A percentile compares a stretch with the other conserved stretches of the same genome.
Conservation (phyloP, 305 asterid species). For the Withania somnifera region DNA sequence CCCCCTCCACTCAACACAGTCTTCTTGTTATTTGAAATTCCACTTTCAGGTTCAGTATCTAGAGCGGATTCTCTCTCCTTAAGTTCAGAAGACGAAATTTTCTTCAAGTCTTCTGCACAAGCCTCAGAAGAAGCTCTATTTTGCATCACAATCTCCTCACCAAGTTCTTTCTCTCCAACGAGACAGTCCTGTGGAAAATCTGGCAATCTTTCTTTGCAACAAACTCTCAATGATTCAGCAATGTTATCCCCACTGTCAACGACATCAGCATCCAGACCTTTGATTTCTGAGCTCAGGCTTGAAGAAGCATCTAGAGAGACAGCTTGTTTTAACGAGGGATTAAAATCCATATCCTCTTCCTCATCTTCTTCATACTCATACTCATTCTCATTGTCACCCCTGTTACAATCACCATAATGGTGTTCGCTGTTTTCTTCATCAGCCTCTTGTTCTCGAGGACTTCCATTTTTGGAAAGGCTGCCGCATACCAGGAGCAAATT, state of each 20-base stretch:
- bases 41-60: slow-evolving; percentile 28
- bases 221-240: slow-evolving; percentile 14
- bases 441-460: slow-evolving; percentile 21
- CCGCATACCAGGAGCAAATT: slow-evolving; percentile 15
- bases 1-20: slow-evolving; percentile 19
- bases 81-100: slow-evolving; percentile 2
- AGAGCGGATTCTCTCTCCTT: slow-evolving; percentile 18
- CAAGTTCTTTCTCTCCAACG: slow-evolving; percentile 39
- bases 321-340: slow-evolving; percentile 59
- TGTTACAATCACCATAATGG: slow-evolving; percentile 17
- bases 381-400: slow-evolving; percentile 19
- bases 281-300: slow-evolving; percentile 81
- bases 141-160: slow-evolving; percentile 49
- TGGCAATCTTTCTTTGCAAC: slow-evolving; percentile 13
- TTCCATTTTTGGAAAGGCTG: slow-evolving; percentile 16
- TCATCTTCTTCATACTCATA: slow-evolving; percentile 45
- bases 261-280: slow-evolving; percentile 62
- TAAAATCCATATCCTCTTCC: slow-evolving; percentile 89
- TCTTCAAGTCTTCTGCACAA: slow-evolving; percentile 11
- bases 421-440: slow-evolving; percentile 19
- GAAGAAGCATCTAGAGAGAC: slow-evolving; percentile 75
- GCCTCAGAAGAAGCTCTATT: slow-evolving; percentile 24
- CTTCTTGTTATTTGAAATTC: slow-evolving; percentile 21
- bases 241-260: slow-evolving; percentile 40
- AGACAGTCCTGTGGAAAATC: slow-evolving; percentile 15